Evolutionary conservation across 306 rosid species (phyloP), one percentile per base, ranked within the genome.

Genomic region (Datisca glomerata): DNA sequence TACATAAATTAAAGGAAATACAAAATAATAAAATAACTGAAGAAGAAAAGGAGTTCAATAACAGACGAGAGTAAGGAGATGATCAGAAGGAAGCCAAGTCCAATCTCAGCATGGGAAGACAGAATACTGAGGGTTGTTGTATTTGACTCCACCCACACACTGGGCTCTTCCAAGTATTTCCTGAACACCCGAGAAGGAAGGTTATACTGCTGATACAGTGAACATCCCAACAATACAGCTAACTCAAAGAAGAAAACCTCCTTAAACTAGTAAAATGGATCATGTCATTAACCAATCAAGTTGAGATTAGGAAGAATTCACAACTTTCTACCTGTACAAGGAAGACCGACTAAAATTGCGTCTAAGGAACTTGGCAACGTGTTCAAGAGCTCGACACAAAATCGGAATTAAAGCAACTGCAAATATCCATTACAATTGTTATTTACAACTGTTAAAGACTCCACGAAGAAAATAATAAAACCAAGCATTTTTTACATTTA

Each of bases 131-230:
- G 89, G 47, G 93, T 87, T 6, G 86, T 57, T 28, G 63, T 68
- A 57, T 87, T 87, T 58, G 94, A 76, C 67, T 87, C 97, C 45
- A 83, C 94, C 97, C 97, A 87, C 36, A 87, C 83, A 37, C 97
- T 82, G 15, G 75, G 76, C 51, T 72, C 93, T 70, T 83, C 97
- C 73, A 87, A 56, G 71, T 87, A 87, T 73, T 72, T 87, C 89
- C 97, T 87, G 58, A 55, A 27, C 40, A 39, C 41, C 38, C 32
- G 31, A 29, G 21, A 41, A 37, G 23, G 24, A 19, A 17, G 7
- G n/a, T 31, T 31, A 8, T 11, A 29, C 9, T 31, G n/a, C 36
- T 0, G 3, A 31, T 7, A 31, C n/a, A 31, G 36, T 5, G n/a
- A n/a, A n/a, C n/a, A n/a, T n/a, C n/a, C n/a, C n/a, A n/a, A n/a